These are phyloP conservation scores for Mediolabrus comicus DNA, from an alignment of 108 stramenopile genomes.

Conservation along the genomic window DNA sequence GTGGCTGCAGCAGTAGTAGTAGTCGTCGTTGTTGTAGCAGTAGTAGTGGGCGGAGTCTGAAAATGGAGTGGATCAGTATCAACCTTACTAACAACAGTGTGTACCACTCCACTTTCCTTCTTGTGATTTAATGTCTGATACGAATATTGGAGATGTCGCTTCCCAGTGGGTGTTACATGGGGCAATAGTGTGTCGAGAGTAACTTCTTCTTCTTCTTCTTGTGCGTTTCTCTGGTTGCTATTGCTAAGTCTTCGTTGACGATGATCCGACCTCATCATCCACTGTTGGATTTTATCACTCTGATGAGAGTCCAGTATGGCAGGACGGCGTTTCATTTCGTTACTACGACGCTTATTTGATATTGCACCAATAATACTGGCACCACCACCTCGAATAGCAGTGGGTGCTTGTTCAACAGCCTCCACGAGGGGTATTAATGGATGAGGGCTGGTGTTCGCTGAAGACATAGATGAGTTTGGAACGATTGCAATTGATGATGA, in stretches of 20 bases:
- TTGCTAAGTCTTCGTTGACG: no score
- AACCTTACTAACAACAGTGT: neutral
- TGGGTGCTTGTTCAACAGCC: neutral
- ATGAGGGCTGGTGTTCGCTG: no score
- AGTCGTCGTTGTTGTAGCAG: neutral
- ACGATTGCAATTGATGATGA: neutral
- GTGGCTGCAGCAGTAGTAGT: neutral
- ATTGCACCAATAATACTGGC: neutral
- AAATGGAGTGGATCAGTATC: neutral
- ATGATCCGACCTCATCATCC: neutral
- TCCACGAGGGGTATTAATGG: neutral
- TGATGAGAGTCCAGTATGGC: neutral
- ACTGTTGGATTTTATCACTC: neutral
- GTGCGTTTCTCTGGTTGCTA: no score
- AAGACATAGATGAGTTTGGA: neutral
- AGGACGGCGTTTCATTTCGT: neutral
- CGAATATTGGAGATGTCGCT: neutral
- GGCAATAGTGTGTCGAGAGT: neutral
- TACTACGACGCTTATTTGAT: neutral
- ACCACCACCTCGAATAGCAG: neutral
- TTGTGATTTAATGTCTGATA: neutral
- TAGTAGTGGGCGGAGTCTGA: neutral
- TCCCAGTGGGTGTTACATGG: neutral
- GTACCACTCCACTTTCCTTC: neutral
- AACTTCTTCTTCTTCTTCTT: neutral